phyloP scores from a whole-genome alignment of 179 eudicot genomes.

The Vitellaria paradoxa region DNA sequence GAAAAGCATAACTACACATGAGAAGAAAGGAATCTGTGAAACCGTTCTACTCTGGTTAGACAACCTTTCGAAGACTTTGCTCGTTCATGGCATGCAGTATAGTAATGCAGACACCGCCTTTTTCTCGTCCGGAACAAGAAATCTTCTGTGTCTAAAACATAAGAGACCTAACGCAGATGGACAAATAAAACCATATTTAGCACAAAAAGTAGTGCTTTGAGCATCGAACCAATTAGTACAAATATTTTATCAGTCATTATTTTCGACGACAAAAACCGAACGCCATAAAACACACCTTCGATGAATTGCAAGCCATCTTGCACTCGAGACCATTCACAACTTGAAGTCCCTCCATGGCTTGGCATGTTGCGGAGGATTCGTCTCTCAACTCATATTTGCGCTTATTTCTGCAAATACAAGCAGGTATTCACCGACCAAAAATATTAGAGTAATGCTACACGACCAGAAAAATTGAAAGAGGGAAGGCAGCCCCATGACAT shows the following conservation, averaged over 20 bases:
- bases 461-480: no score
- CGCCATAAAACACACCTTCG: slow-evolving; percentile 40
- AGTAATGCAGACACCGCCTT: slow-evolving; percentile 37
- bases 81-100: slow-evolving; percentile 39
- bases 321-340: slow-evolving; percentile 74
- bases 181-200: slow-evolving; percentile 2
- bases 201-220: neutral
- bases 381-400: slow-evolving; percentile 35
- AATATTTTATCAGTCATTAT: neutral
- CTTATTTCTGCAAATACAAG: slow-evolving; percentile 59
- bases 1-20: slow-evolving; percentile 18
- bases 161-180: slow-evolving; percentile 49
- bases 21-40: slow-evolving; percentile 36
- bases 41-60: slow-evolving; percentile 37
- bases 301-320: slow-evolving; percentile 63
- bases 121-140: slow-evolving; percentile 46
- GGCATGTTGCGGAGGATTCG: slow-evolving; percentile 30
- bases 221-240: no score
- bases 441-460: neutral
- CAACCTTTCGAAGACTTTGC: slow-evolving; percentile 36
- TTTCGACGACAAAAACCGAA: neutral
- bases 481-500: no score
- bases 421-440: slow-evolving; percentile 8
- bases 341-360: slow-evolving; percentile 67
- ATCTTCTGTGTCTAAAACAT: slow-evolving; percentile 85